Base-by-base conservation (phyloP, 2,329 filamentous ascomycete genomes). In the Aspergillus sp. region DNA sequence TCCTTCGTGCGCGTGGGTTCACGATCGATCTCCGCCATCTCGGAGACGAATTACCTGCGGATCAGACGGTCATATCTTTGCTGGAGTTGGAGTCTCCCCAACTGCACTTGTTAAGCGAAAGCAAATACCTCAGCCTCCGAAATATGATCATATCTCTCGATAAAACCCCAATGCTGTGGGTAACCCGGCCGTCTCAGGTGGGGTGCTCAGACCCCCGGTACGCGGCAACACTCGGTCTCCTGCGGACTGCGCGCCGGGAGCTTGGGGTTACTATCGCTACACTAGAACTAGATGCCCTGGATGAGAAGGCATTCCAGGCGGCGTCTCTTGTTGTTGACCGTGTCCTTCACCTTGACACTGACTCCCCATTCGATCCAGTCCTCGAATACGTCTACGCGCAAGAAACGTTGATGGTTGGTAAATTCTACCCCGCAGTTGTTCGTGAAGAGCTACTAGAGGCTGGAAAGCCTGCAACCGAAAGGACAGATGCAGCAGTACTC, bases 211-310 rank as follows among this genome's bases (percentile, higher is more conserved):
- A 75, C 17, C 72, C 73, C 2, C 43, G 65, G 3, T 73, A 62
- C 52, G 64, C 56, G 0, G 67, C 68, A 31, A 61, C 68, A 5
- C 39, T 69, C 6, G 73, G 74, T 7, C 27, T 69, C 1, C 63
- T 69, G 3, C 62, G 74, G 3, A 66, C 66, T 0, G 60, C 73
- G 7, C 68, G 73, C 0, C 53, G 60, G 0, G 74, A 76, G 55
- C 39, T 68, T 37, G 51, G 27, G 12, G 23, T 37, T 12, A 46
- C 41, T n/a, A 21, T 53, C 0, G 51, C 51, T 11, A 53, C 51
- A 6, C 14, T 53, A 3, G 51, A 53, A 14, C 5, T 53, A 4
- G 51, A 53, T 24, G 3, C 31, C 0, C 3, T 46, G 2, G 21
- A 24, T 15, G n/a, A 12, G 7, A 37, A 35, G 7, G 40, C 40